These are phyloP conservation scores for Globisporangium mamillatum DNA, from an alignment of 352 stramenopile species.

Conservation along the genomic window DNA sequence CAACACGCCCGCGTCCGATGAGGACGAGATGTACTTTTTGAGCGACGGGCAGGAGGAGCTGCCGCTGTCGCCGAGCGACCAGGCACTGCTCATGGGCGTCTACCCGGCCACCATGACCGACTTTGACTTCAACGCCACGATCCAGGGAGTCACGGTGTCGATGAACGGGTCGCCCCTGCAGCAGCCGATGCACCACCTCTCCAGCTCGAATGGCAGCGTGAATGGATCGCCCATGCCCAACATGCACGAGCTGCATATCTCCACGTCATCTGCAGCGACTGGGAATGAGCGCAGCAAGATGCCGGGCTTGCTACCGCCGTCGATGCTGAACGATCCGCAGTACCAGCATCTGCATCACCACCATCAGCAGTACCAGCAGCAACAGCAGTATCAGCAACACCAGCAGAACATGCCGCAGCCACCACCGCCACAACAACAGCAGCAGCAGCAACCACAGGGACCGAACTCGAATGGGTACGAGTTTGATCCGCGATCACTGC, in stretches of 20 bases:
- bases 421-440: not conserved
- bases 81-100: slow-evolving; percentile 55
- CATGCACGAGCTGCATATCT: slow-evolving; percentile 21
- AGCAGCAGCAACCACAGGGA: not conserved
- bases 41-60: slow-evolving; percentile 27
- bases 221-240: slow-evolving; percentile 12
- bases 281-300: slow-evolving; percentile 29
- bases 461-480: slow-evolving; percentile 13
- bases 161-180: slow-evolving; percentile 5
- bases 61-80: slow-evolving; percentile 41
- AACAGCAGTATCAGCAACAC: slow-evolving; percentile 22
- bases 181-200: slow-evolving; percentile 8
- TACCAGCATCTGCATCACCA: slow-evolving; percentile 25
- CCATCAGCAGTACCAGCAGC: slow-evolving; percentile 25
- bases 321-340: slow-evolving; percentile 26
- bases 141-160: slow-evolving; percentile 29
- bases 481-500: slow-evolving; percentile 21
- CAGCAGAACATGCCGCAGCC: slow-evolving; percentile 21
- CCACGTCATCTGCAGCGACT: slow-evolving; percentile 1
- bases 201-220: not conserved
- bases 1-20: slow-evolving; percentile 26
- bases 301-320: slow-evolving; percentile 24
- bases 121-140: slow-evolving; percentile 60
- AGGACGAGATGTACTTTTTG: slow-evolving; percentile 67
- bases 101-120: slow-evolving; percentile 57